Conservation (phyloP, 768 basidiomycete species). For the Phylloporus arenicola region DNA sequence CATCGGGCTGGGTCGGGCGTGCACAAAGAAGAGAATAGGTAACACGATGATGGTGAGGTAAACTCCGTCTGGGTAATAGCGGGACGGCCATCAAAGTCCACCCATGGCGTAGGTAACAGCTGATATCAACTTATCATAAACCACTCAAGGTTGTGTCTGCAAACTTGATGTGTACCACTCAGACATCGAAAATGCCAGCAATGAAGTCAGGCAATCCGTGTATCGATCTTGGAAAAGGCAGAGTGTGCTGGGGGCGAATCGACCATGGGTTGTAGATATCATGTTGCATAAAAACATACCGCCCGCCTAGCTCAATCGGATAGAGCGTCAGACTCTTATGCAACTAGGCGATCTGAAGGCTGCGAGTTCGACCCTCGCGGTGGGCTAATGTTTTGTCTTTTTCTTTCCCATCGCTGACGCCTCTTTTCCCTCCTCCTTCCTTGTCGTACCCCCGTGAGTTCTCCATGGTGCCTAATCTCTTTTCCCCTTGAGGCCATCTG, state of each 20-base stretch:
- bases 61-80: not conserved
- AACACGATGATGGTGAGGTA: not conserved
- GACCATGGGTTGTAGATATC: not conserved
- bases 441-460: not conserved
- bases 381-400: conserved; percentile 40
- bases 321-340: conserved; percentile 65
- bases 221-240: too few relatives aligned
- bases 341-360: conserved; percentile 48
- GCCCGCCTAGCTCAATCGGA: conserved; percentile 66
- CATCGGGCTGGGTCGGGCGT: not conserved
- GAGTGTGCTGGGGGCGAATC: too few relatives aligned
- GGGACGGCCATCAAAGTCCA: not conserved
- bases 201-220: too few relatives aligned
- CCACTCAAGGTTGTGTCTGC: not conserved
- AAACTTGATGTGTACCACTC: too few relatives aligned
- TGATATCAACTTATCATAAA: not conserved
- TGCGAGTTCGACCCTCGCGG: conserved; percentile 63
- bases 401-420: too few relatives aligned
- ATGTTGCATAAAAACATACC: not conserved
- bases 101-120: not conserved
- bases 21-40: not conserved
- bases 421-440: not conserved
- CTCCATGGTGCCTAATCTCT: not conserved
- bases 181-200: not conserved
- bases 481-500: not conserved